phyloP scores from a whole-genome alignment of 1,139 yeast species.

The Yamadazyma trypodendri region DNA sequence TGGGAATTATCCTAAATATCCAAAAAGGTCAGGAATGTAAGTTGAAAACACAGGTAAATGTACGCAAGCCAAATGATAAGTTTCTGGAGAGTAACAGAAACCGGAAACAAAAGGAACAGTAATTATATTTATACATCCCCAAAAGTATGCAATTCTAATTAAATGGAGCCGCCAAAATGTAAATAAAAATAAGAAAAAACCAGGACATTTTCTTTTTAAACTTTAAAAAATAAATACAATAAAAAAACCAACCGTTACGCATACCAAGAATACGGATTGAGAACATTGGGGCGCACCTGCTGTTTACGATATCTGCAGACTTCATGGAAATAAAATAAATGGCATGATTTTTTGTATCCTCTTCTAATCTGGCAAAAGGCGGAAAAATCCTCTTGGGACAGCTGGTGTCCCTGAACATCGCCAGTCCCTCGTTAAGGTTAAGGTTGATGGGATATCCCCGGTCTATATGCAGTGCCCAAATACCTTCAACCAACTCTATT shows the following conservation, averaged over 20 bases:
- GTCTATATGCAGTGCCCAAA: too few species aligned
- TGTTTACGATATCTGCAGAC: neutral
- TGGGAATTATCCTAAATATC: too few species aligned
- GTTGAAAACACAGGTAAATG: too few species aligned
- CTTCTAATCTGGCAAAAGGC: neutral
- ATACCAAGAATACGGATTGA: neutral
- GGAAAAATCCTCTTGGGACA: too few species aligned
- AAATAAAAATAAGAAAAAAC: neutral
- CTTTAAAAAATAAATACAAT: neutral
- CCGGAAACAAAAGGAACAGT: neutral
- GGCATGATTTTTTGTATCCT: neutral
- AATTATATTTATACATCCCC: slow-evolving; percentile 1
- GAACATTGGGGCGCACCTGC: neutral
- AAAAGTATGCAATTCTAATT: neutral
- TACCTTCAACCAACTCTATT: too few species aligned
- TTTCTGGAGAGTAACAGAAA: neutral
- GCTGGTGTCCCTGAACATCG: too few species aligned
- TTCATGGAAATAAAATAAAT: neutral
- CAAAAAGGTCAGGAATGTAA: too few species aligned
- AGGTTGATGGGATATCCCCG: too few species aligned
- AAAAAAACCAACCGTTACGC: neutral
- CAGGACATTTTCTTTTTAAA: neutral
- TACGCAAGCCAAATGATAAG: too few species aligned
- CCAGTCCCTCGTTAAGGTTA: too few species aligned
- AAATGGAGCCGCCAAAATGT: neutral